A percentile compares a stretch with the other conserved stretches of the same genome.
Conservation (phyloP, 805 yeast species). For the Yamadazyma takamatsuzukensis region DNA sequence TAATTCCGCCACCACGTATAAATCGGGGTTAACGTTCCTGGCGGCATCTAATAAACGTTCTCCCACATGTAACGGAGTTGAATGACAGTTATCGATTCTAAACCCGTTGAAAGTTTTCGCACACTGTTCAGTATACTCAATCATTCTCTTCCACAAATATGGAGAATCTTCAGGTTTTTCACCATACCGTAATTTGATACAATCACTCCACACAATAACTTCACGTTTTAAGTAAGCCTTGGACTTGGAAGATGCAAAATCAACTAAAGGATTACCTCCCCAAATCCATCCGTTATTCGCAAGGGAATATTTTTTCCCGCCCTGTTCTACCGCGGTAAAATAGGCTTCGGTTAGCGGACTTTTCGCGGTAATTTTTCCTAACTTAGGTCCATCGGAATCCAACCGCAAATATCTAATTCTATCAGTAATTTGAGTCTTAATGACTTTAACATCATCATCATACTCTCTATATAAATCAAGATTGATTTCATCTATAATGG, state of each 20-base stretch:
- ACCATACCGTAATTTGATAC: constrained; percentile 91
- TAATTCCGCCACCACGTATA: constrained; percentile 91
- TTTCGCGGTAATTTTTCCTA: constrained; percentile 54
- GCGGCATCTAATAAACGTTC: constrained; percentile 86
- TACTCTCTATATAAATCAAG: constrained; percentile 65
- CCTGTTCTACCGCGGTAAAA: constrained; percentile 66
- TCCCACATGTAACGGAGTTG: constrained; percentile 95
- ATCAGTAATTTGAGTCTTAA: constrained; percentile 66
- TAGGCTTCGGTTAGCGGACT: constrained; percentile 79
- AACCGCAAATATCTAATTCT: constrained; percentile 74
- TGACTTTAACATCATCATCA: constrained; percentile 67
- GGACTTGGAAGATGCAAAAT: constrained; percentile 80
- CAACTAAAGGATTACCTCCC: constrained; percentile 92
- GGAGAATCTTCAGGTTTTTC: constrained; percentile 77
- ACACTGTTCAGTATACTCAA: constrained; percentile 63
- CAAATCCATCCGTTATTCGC: constrained; percentile 99
- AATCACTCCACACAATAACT: constrained; percentile 96
- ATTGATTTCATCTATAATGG: constrained; percentile 74
- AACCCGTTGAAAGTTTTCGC: constrained; percentile 82
- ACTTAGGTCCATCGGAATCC: constrained; percentile 76
- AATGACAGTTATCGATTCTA: constrained; percentile 92
- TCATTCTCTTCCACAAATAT: constrained; percentile 84
- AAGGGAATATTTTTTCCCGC: constrained; percentile 61
- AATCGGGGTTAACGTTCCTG: constrained; percentile 74
- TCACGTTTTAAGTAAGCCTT: constrained; percentile 86